phyloP scores from a whole-genome alignment of 306 rosid genomes.

The Pyrus communis region DNA sequence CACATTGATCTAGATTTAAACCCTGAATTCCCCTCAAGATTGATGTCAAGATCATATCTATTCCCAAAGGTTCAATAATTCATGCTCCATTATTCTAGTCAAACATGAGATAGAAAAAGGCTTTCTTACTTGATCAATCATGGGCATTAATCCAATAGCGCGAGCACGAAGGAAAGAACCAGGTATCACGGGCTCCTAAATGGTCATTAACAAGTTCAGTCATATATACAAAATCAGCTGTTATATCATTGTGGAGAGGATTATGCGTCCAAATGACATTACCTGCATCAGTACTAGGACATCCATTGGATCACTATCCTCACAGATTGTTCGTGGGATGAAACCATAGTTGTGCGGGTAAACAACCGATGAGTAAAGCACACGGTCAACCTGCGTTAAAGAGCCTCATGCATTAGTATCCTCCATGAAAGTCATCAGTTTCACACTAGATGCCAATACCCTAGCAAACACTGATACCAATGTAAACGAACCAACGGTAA shows the following conservation, averaged over 20 bases:
- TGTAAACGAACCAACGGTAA: background rate
- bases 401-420: constrained; percentile 19
- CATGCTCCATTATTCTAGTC: background rate
- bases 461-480: background rate
- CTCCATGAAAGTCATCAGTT: constrained; percentile 8
- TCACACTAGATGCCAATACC: background rate
- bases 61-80: background rate
- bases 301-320: constrained; percentile 97
- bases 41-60: background rate
- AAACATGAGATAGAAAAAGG: background rate
- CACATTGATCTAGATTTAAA: background rate
- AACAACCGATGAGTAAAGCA: constrained; percentile 96
- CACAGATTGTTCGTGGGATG: constrained; percentile 91
- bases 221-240: background rate
- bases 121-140: constrained; percentile 82
- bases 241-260: constrained; percentile 1
- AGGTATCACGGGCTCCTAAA: constrained; percentile 80
- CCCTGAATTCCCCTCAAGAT: background rate
- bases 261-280: constrained; percentile 15
- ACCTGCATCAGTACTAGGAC: constrained; percentile 97
- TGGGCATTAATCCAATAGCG: constrained; percentile 97
- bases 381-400: constrained; percentile 74
- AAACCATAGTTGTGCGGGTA: constrained; percentile 98
- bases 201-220: constrained; percentile 3
- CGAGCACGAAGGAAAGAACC: constrained; percentile 98